These are phyloP conservation scores for Powellomyces hirtus DNA, from an alignment of 192 early-diverging fungal genomes.

Conservation along the genomic window DNA sequence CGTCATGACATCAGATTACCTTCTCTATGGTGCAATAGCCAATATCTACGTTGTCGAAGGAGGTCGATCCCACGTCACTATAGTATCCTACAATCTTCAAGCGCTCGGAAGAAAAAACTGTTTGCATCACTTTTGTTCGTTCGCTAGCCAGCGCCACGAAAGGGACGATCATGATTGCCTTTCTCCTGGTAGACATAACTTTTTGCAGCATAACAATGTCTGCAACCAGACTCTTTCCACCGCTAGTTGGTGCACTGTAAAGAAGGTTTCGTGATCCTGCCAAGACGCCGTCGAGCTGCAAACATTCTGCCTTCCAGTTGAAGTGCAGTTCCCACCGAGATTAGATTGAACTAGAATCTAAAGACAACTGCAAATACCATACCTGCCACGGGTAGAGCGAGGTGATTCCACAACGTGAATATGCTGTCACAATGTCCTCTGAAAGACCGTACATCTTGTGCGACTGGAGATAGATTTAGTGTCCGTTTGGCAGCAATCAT, in stretches of 20 bases:
- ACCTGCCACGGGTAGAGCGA: slow-evolving; percentile 27
- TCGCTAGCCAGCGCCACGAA: slow-evolving; percentile 36
- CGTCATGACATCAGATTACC: not conserved
- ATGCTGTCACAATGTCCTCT: not conserved
- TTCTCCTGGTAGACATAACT: slow-evolving; percentile 30
- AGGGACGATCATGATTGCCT: slow-evolving; percentile 41
- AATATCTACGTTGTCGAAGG: slow-evolving; percentile 38
- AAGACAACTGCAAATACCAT: slow-evolving; percentile 30
- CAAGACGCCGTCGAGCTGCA: slow-evolving; percentile 28
- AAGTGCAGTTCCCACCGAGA: too few relatives aligned
- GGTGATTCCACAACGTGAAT: not conserved
- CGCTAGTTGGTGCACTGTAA: slow-evolving; percentile 40
- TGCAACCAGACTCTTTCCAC: slow-evolving; percentile 39
- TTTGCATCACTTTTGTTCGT: slow-evolving; percentile 29
- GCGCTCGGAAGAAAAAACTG: slow-evolving; percentile 8
- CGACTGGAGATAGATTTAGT: too few relatives aligned
- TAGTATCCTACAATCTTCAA: slow-evolving; percentile 39
- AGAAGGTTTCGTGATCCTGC: slow-evolving; percentile 26
- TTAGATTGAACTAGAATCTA: not conserved
- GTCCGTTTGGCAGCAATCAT: too few relatives aligned
- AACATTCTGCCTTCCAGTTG: slow-evolving; percentile 34
- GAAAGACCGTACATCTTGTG: not conserved
- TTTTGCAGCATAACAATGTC: slow-evolving; percentile 38
- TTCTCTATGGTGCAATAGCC: slow-evolving; percentile 34
- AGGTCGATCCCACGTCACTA: slow-evolving; percentile 21